Evolutionary conservation across 2,329 filamentous ascomycete genomes (phyloP), one percentile per base, ranked within the genome.

Genomic region (Coleophoma crateriformis): DNA sequence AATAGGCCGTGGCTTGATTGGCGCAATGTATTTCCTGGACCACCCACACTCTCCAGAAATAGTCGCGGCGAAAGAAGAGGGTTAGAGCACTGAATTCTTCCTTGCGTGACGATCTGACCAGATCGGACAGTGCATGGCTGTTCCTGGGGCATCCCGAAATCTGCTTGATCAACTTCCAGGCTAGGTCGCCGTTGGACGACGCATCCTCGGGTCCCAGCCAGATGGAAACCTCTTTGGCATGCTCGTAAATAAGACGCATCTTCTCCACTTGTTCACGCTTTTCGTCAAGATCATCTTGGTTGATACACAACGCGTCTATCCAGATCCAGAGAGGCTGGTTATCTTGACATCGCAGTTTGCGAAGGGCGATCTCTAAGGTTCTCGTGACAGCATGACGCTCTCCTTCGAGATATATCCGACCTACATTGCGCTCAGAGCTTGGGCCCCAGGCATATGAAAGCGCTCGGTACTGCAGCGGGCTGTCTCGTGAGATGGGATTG

Each of bases 1-100:
- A 54, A 34, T 50, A 50, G 6, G 50, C 46, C 14, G 19, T 41
- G 13, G 44, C 50, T 5, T 48, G 38, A n/a, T 46, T 37, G 10
- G 37, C 46, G 14, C 39, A 43, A 6, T 34, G 33, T 4, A 54
- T 39, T 46, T 54, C 52, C 47, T 52, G 52, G 12, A 52, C 48
- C 1, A 54, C 47, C 50, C 50, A 54, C 4, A 52, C 50, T n/a
- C 52, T 37, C 38, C 50, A 54, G 45, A 49, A 54, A 39, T 52
- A 54, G 8, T 41, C 45, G 14, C 50, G 13, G 14, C 47, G 50
- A 22, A 52, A 54, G 4, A 54, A 19, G 1, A 7, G 13, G n/a
- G 33, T 33, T 2, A 54, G 33, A 20, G 50, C 50, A 17, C 45
- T n/a, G n/a, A 54, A 54, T 15, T 51, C 33, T 11, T 50, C 40